A percentile compares a stretch with the other conserved stretches of the same genome.
phyloP scores from a whole-genome alignment of 2,329 filamentous ascomycete genomes.

The Microsporum canis region DNA sequence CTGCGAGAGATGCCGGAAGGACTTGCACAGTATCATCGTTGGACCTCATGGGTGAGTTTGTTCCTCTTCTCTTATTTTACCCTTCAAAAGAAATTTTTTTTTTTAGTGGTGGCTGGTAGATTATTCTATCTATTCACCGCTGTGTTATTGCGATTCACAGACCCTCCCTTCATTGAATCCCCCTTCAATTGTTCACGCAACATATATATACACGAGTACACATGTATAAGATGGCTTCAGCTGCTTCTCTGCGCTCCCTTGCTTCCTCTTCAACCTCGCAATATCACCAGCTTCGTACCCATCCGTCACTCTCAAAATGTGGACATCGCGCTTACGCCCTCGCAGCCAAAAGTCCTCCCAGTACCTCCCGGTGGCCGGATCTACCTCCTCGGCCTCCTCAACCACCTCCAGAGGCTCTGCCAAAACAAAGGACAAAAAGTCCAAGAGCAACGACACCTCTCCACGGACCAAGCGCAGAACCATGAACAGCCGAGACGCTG shows the following conservation, averaged over 20 bases:
- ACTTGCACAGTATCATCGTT: conserved; percentile 72
- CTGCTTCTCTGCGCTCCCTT: background rate
- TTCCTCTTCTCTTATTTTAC: conserved; percentile 1
- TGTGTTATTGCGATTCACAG: background rate
- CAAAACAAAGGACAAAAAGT: conserved; percentile 33
- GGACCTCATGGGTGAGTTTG: conserved; percentile 71
- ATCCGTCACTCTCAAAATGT: conserved; percentile 8
- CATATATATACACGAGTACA: background rate
- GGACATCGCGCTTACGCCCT: conserved; percentile 22
- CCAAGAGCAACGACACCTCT: conserved; percentile 41
- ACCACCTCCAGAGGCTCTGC: conserved; percentile 33
- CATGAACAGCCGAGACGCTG: conserved; percentile 92
- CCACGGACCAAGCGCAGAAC: conserved; percentile 73
- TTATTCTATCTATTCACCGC: background rate
- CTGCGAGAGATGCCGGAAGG: conserved; percentile 86
- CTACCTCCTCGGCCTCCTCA: conserved; percentile 36
- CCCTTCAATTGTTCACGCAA: background rate
- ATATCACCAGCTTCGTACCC: background rate
- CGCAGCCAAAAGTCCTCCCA: conserved; percentile 50
- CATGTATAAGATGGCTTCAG: background rate
- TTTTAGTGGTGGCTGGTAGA: background rate
- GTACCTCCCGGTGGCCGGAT: conserved; percentile 50
- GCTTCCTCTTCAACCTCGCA: background rate
- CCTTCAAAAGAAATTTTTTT: background rate
- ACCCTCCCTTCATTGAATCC: background rate